Evolutionary conservation across 2,329 filamentous ascomycete genomes (phyloP), one percentile per base, ranked within the genome.

Genomic region (Rugonectria rugulosa): DNA sequence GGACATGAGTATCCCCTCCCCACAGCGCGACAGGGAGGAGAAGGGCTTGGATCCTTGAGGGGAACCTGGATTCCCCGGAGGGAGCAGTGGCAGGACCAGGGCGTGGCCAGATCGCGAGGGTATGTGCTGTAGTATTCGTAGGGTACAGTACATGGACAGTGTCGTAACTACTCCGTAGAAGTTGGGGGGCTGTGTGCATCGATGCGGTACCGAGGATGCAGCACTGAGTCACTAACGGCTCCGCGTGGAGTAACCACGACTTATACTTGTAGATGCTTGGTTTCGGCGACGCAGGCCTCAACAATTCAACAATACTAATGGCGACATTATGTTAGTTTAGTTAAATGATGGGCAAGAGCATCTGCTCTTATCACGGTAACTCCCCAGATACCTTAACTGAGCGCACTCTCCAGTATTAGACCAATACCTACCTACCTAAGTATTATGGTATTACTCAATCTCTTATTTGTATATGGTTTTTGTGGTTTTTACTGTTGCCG

Each of bases 31-130:
- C 32, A 55, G 45, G 38, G 43, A 11, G 12, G 20, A 21, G 36
- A 21, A 38, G 15, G 17, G 34, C 34, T 21, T 38, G 34, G 15
- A 19, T 19, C 34, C 21, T 38, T 27, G 15, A 8, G 17, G 14
- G 40, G 42, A 17, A 26, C 26, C 34, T 56, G 29, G 46, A 46
- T 23, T 37, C 41, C 26, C 46, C 46, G 32, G 36, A 37, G 17
- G 29, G 27, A 41, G 19, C 20, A 21, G 21, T 27, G 26, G 17
- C 27, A 24, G 19, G n/a, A n/a, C n/a, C 37, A 40, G 17, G 19
- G 17, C 20, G n/a, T 5, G 12, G 20, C 23, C 27, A 14, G 37
- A 21, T 15, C 29, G 40, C 2, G 24, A 42, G n/a, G 15, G 8
- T 17, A n/a, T n/a, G n/a, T n/a, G n/a, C n/a, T n/a, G n/a, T n/a